Percentiles rank a stretch among this genome's conserved stretches.
phyloP scores from a whole-genome alignment of 352 stramenopile genomes.

The Pythium dissotocum region DNA sequence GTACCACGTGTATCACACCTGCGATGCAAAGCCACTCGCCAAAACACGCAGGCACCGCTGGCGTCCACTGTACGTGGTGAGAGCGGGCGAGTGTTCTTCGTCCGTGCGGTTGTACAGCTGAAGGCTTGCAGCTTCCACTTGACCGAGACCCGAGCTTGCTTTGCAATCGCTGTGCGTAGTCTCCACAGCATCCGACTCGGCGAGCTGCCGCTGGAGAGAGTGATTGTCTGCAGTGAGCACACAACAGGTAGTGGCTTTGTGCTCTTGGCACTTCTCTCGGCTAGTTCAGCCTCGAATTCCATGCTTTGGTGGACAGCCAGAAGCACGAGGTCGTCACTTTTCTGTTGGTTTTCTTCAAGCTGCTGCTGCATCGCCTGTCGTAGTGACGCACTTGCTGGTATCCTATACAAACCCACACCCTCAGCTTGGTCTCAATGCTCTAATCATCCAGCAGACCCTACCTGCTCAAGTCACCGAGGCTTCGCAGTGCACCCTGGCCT shows the following conservation, averaged over 20 bases:
- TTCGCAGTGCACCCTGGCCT: constrained; percentile 2
- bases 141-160: constrained; percentile 17
- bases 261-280: not conserved
- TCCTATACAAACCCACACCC: not conserved
- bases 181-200: constrained; percentile 1
- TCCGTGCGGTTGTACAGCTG: not conserved
- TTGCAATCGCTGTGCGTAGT: not conserved
- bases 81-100: not conserved
- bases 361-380: not conserved
- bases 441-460: not conserved
- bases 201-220: not conserved
- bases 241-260: not conserved
- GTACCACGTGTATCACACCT: constrained; percentile 6
- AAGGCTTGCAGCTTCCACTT: constrained; percentile 21
- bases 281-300: not conserved
- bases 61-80: not conserved
- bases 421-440: not conserved
- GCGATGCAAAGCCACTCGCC: constrained; percentile 18
- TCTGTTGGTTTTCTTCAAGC: constrained; percentile 2
- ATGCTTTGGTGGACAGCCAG: constrained; percentile 11
- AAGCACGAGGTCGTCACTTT: constrained; percentile 14
- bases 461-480: constrained; percentile 9
- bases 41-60: not conserved
- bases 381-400: not conserved
- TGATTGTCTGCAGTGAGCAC: not conserved